Percentiles rank a stretch among this genome's conserved stretches.
phyloP scores from a whole-genome alignment of 805 yeast genomes.

The Metschnikowia vanudenii region DNA sequence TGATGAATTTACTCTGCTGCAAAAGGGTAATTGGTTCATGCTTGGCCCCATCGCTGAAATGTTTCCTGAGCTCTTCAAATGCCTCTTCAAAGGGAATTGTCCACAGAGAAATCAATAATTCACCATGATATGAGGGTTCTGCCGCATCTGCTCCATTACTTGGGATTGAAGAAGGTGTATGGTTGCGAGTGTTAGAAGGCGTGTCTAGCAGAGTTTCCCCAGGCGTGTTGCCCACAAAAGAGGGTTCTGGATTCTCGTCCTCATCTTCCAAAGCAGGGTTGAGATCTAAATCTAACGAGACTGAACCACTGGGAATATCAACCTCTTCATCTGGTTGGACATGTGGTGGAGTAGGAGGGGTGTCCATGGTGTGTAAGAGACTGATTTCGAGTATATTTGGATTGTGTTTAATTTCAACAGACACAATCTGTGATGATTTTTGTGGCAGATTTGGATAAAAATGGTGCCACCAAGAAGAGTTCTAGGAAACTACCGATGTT shows the following conservation, averaged over 20 bases:
- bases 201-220: too few relatives aligned
- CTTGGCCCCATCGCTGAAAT: constrained; percentile 1
- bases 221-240: constrained; percentile 6
- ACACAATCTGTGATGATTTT: neutral
- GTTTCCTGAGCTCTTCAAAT: constrained; percentile 14
- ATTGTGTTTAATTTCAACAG: neutral
- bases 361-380: constrained; percentile 5
- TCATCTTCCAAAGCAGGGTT: constrained; percentile 40
- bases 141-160: neutral
- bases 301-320: constrained; percentile 26
- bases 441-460: too few relatives aligned
- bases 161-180: neutral
- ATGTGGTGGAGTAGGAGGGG: constrained; percentile 37
- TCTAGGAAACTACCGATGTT: too few relatives aligned
- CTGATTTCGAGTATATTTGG: neutral
- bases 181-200: neutral
- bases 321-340: constrained; percentile 38
- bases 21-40: constrained; percentile 14
- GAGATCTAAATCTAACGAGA: constrained; percentile 30
- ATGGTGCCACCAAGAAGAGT: too few relatives aligned
- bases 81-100: constrained; percentile 30
- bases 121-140: neutral
- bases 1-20: constrained; percentile 53
- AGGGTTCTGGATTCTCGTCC: constrained; percentile 15
- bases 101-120: constrained; percentile 13